Base-by-base conservation (phyloP, 495 filamentous ascomycete species). In the Lasiosphaeria hispida region DNA sequence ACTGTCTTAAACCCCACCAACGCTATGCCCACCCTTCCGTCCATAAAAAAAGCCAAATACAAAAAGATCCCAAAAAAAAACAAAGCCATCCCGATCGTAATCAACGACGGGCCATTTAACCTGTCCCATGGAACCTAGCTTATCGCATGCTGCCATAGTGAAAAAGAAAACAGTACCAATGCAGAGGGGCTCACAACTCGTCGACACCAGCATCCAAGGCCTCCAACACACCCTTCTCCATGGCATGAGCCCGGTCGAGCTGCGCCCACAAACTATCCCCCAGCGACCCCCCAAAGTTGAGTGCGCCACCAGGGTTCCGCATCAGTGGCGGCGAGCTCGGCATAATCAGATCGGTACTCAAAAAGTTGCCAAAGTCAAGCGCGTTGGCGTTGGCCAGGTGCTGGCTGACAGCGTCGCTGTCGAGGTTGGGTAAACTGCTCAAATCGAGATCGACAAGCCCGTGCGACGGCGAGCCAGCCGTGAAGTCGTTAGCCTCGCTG, bases 271-370 rank as follows among this genome's bases (percentile, higher is more conserved):
- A 8, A 34, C 40, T 47, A 10, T 60, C 65, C 18, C 55, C 55
- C 55, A 71, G 45, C 19, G 62, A 58, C 0, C 39, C 64, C 0
- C 66, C 68, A 59, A 70, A 70, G 48, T 51, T 56, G 42, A 65
- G 5, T 15, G 37, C 57, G 11, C 53, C 56, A 11, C 56, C 38
- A 11, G 56, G 48, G 10, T 61, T 52, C 54, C 65, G 52, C 13
- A 71, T 51, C 33, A 68, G 49, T n/a, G 84, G 79, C 11, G 84
- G 80, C 14, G 76, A 79, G 54, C 80, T 85, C 2, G 79, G 79
- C 74, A 85, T 78, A 13, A 71, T 63, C 15, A 75, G 40, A 58
- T 83, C 81, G 2, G 76, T 78, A 44, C 73, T 72, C 33, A 85
- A 61, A 18, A 83, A 71, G 19, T 75, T 72, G 23, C 64, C 53